phyloP scores from a whole-genome alignment of 202 grass and related monocot genomes.

The Hordeum pubiflorum region DNA sequence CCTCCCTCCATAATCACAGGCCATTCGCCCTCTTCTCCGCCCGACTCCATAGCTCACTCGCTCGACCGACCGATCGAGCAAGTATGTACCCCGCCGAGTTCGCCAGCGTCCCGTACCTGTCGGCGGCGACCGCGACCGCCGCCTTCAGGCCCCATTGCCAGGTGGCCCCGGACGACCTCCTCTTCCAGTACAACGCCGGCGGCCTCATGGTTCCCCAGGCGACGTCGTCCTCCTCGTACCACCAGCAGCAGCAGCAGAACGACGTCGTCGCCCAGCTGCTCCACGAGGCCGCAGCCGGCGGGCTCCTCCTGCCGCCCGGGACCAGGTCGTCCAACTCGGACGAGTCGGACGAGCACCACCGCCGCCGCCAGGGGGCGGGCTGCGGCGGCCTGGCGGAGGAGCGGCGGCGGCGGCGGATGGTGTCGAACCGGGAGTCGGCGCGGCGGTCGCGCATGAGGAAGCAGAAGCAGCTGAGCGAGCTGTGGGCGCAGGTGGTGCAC shows the following conservation, averaged over 20 bases:
- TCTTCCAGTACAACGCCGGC: slow-evolving; percentile 46
- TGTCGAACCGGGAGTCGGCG: slow-evolving; percentile 87
- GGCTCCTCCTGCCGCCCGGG: slow-evolving; percentile 11
- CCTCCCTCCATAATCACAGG: slow-evolving; percentile 32
- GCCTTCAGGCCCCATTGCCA: slow-evolving; percentile 64
- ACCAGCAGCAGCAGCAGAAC: not conserved
- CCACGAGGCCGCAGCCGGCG: not conserved
- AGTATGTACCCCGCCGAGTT: slow-evolving; percentile 76
- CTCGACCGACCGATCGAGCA: not conserved
- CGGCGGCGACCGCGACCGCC: slow-evolving; percentile 36
- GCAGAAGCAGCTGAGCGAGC: slow-evolving; percentile 83
- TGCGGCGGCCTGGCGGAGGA: slow-evolving; percentile 45
- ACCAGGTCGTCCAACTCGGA: slow-evolving; percentile 44
- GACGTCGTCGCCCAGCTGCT: slow-evolving; percentile 9
- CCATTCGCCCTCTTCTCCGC: slow-evolving; percentile 2
- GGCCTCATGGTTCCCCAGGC: slow-evolving; percentile 25
- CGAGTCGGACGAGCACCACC: slow-evolving; percentile 63
- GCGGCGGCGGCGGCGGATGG: slow-evolving; percentile 82
- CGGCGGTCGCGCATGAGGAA: slow-evolving; percentile 88
- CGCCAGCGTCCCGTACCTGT: slow-evolving; percentile 61
- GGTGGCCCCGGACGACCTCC: slow-evolving; percentile 36
- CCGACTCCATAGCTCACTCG: not conserved
- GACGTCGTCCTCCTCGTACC: not conserved
- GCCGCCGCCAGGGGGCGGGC: not conserved
- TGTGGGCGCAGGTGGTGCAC: slow-evolving; percentile 71